Base-by-base conservation (phyloP, 2,329 filamentous ascomycete species). In the Diaporthe nobilis region DNA sequence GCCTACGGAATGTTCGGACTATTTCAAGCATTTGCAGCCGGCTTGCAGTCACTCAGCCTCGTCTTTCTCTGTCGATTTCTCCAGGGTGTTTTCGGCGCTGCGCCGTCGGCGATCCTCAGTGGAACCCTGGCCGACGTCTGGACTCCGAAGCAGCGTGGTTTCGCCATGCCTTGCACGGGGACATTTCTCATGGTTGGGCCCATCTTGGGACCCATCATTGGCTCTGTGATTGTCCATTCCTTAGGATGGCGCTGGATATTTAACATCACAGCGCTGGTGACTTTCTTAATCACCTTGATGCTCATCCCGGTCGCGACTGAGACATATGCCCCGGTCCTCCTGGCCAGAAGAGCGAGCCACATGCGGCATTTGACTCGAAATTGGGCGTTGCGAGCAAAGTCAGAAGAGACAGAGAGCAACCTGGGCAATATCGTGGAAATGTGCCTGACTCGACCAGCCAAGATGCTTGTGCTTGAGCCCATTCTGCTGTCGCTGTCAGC, bases 61-160 rank as follows among this genome's bases (percentile, higher is more conserved):
- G 37, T 72, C 42, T 39, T 72, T 4, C 28, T 72, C 55, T 60
- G 70, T 39, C 70, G 70, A 12, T 72, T 72, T n/a, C 55, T 72
- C 17, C 39, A 42, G 9, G 70, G 70, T 22, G 53, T 39, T 17
- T 72, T 72, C 25, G 70, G 70, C 15, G 39, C 57, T 5, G 42
- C 70, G 34, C 25, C 70, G 17, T 58, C 58, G 25, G 53, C 57
- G 10, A 72, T 72, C n/a, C 20, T 61, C 8, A 72, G 53, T 60
- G 34, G 67, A 57, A 42, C 49, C 25, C 39, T 72, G 12, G 70
- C 55, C 10, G 70, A 72, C 42, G n/a, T 72, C n/a, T 72, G 70
- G 70, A 55, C 57, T 51, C 70, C 70, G 13, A 44, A 49, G 20
- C 57, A 55, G 22, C 70, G 70, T n/a, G 70, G 70, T 17, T 44